A percentile compares a stretch with the other conserved stretches of the same genome.
These are phyloP conservation scores for Daldinia loculata DNA, from an alignment of 495 filamentous ascomycete species.

Conservation along the genomic window DNA sequence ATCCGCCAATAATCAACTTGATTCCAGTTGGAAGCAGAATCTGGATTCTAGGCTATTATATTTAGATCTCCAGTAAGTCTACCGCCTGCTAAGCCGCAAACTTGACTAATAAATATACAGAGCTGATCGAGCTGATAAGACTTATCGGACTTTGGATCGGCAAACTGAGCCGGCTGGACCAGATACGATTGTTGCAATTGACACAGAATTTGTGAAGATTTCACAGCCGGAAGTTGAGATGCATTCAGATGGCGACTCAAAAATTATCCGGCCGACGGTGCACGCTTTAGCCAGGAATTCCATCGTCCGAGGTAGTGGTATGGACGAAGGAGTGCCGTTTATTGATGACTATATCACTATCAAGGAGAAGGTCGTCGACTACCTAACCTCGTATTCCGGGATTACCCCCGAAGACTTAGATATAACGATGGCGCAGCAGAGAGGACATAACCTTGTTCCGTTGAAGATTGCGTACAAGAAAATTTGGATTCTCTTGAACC, in stretches of 20 bases:
- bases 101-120: slow-evolving; percentile 38
- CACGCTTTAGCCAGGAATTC: slow-evolving; percentile 89
- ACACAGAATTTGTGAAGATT: slow-evolving; percentile 93
- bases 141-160: slow-evolving; percentile 67
- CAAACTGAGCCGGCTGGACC: slow-evolving; percentile 70
- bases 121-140: slow-evolving; percentile 52
- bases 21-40: slow-evolving; percentile 83
- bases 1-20: slow-evolving; percentile 73
- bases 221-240: slow-evolving; percentile 92
- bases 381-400: slow-evolving; percentile 91
- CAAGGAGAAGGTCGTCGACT: slow-evolving; percentile 91
- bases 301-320: slow-evolving; percentile 79
- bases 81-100: neutral
- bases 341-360: slow-evolving; percentile 97
- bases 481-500: slow-evolving; percentile 93
- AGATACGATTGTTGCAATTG: slow-evolving; percentile 83
- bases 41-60: slow-evolving; percentile 87
- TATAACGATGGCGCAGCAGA: slow-evolving; percentile 64
- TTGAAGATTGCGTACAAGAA: slow-evolving; percentile 97
- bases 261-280: slow-evolving; percentile 84
- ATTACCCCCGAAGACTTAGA: slow-evolving; percentile 88
- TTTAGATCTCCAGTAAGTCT: slow-evolving; percentile 71
- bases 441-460: slow-evolving; percentile 76
- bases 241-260: slow-evolving; percentile 86
- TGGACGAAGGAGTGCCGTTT: slow-evolving; percentile 81